Evolutionary conservation across 257 asterid species (phyloP).

Genomic region (Phtheirospermum japonicum): DNA sequence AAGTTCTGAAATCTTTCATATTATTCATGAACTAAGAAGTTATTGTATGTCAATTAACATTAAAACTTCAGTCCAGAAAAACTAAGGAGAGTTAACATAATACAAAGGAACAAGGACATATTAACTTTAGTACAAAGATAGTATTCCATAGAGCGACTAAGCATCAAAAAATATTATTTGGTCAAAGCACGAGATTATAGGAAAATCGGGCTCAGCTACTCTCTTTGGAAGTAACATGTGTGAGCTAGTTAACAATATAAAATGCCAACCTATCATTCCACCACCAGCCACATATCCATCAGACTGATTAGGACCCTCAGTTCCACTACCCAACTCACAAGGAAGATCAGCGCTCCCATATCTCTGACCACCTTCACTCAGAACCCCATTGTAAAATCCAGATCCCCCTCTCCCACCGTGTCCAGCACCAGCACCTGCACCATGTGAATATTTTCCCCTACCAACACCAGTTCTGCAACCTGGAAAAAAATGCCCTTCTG

Average conservation of each 20-base stretch:
- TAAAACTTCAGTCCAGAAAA: background rate
- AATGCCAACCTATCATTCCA: constrained; percentile 72
- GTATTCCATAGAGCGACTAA: constrained; percentile 9
- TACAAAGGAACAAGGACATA: constrained; percentile 19
- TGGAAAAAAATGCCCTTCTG: constrained; percentile 36
- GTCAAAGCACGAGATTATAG: constrained; percentile 18
- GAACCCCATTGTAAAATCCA: constrained; percentile 65
- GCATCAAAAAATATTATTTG: constrained; percentile 11
- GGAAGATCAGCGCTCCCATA: constrained; percentile 94
- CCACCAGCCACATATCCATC: constrained; percentile 85
- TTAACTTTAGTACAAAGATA: constrained; percentile 13
- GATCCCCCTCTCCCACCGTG: constrained; percentile 99
- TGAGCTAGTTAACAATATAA: constrained; percentile 15
- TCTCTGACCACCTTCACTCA: constrained; percentile 75
- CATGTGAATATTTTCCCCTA: constrained; percentile 85
- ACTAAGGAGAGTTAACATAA: constrained; percentile 2
- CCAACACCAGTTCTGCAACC: constrained; percentile 94
- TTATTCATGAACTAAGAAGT: constrained; percentile 5
- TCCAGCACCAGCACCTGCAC: constrained; percentile 97
- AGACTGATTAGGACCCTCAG: constrained; percentile 62
- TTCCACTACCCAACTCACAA: constrained; percentile 95
- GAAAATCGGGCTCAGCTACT: constrained; percentile 7
- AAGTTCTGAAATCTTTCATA: constrained; percentile 2
- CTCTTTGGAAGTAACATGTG: constrained; percentile 8
- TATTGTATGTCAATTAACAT: constrained; percentile 19